Evolutionary conservation across 1,139 yeast species (phyloP).

Genomic region (Debaryomycetaceae sp.): DNA sequence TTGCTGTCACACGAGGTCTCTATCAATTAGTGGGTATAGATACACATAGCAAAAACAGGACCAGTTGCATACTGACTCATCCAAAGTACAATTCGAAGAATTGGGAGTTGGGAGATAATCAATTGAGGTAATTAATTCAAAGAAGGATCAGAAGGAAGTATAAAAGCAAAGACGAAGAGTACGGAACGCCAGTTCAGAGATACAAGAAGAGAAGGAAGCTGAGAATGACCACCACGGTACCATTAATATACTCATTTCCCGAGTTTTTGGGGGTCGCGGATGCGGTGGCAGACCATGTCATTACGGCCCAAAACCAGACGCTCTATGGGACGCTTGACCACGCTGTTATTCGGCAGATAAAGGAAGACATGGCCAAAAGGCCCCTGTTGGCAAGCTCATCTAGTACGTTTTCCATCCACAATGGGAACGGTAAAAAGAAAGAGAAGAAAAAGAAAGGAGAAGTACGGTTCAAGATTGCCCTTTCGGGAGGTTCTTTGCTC

Average conservation of each 20-base stretch:
- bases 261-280: constrained; percentile 89
- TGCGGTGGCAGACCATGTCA: constrained; percentile 88
- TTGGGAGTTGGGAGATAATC: too few species aligned
- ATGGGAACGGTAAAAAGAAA: constrained; percentile 5
- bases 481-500: constrained; percentile 89
- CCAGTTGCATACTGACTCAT: too few species aligned
- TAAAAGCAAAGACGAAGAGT: background rate
- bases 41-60: too few species aligned
- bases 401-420: constrained; percentile 9
- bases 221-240: constrained; percentile 85
- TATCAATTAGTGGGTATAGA: too few species aligned
- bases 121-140: background rate
- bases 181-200: background rate
- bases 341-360: constrained; percentile 28
- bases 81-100: too few species aligned
- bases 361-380: constrained; percentile 13
- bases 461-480: constrained; percentile 80
- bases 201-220: background rate
- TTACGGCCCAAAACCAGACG: constrained; percentile 73
- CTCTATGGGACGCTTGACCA: constrained; percentile 49
- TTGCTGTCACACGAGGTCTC: background rate
- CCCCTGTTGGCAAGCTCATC: constrained; percentile 8
- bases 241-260: constrained; percentile 86
- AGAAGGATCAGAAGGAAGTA: background rate
- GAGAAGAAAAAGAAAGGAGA: constrained; percentile 48